phyloP scores from a whole-genome alignment of 164 flowering plant species.

The Dillenia suffruticosa region DNA sequence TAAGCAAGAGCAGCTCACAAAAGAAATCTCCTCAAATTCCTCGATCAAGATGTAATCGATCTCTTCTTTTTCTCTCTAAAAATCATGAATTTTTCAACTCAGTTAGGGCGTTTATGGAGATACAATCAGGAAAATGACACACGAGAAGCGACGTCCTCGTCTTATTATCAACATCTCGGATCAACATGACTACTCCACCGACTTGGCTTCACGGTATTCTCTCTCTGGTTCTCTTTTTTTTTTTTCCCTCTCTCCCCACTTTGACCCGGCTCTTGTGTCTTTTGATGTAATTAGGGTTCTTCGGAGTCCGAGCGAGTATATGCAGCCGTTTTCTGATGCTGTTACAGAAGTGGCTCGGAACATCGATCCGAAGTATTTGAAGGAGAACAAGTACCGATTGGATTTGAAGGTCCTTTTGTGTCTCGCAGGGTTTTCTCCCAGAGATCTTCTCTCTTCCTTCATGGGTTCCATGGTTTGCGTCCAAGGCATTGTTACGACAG shows the following conservation, averaged over 20 bases:
- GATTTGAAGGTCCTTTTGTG: slow-evolving; percentile 92
- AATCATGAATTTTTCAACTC: background rate
- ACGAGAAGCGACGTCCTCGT: slow-evolving; percentile 56
- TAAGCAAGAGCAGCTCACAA: slow-evolving; percentile 60
- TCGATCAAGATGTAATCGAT: slow-evolving; percentile 59
- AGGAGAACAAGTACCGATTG: slow-evolving; percentile 78
- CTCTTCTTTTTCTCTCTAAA: slow-evolving; percentile 1
- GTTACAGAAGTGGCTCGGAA: slow-evolving; percentile 66
- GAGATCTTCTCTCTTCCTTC: slow-evolving; percentile 84
- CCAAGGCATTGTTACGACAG: slow-evolving; percentile 95
- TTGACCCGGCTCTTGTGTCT: background rate
- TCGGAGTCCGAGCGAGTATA: slow-evolving; percentile 69
- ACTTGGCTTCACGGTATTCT: slow-evolving; percentile 57
- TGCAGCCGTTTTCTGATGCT: slow-evolving; percentile 86
- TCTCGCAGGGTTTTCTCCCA: slow-evolving; percentile 86
- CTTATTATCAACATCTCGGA: slow-evolving; percentile 74
- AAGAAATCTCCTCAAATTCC: slow-evolving; percentile 62
- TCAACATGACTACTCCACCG: slow-evolving; percentile 51
- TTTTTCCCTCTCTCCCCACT: background rate
- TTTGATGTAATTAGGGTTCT: slow-evolving; percentile 43
- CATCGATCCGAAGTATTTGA: slow-evolving; percentile 69
- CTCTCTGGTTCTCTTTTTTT: background rate
- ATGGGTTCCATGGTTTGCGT: slow-evolving; percentile 98
- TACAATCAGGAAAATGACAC: slow-evolving; percentile 59
- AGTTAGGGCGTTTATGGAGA: slow-evolving; percentile 45